A percentile compares a stretch with the other conserved stretches of the same genome.
phyloP scores from a whole-genome alignment of 2,329 filamentous ascomycete species.

The Blastomyces silverae region DNA sequence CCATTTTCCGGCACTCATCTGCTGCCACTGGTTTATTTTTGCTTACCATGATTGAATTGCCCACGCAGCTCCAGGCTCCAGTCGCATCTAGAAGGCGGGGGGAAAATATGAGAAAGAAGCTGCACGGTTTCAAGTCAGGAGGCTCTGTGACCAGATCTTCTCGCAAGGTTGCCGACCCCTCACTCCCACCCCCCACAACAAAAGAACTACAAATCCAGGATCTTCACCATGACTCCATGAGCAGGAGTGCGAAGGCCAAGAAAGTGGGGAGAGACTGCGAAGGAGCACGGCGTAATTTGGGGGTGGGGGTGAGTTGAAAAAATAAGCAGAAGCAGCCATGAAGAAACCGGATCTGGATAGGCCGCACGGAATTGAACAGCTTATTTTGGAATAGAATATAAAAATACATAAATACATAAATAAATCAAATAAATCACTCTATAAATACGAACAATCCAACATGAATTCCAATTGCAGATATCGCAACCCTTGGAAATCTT shows the following conservation, averaged over 20 bases:
- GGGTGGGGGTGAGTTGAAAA: neutral
- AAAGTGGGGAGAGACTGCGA: neutral
- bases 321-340: neutral
- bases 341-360: neutral
- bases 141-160: neutral
- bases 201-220: neutral
- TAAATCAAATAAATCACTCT: too few species aligned
- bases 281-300: neutral
- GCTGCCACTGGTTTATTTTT: neutral
- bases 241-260: neutral
- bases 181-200: neutral
- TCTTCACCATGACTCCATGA: neutral
- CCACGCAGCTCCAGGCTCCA: neutral
- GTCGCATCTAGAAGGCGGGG: slow-evolving; percentile 2
- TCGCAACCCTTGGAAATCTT: too few species aligned
- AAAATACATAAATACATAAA: too few species aligned
- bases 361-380: neutral
- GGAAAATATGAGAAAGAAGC: neutral
- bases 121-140: neutral
- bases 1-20: neutral
- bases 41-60: neutral
- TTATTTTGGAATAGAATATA: too few species aligned
- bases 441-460: too few species aligned
- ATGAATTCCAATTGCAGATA: too few species aligned
- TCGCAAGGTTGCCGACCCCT: neutral